Evolutionary conservation across 257 asterid species (phyloP), one percentile per base, ranked within the genome.

Genomic region (Penstemon newberryi): DNA sequence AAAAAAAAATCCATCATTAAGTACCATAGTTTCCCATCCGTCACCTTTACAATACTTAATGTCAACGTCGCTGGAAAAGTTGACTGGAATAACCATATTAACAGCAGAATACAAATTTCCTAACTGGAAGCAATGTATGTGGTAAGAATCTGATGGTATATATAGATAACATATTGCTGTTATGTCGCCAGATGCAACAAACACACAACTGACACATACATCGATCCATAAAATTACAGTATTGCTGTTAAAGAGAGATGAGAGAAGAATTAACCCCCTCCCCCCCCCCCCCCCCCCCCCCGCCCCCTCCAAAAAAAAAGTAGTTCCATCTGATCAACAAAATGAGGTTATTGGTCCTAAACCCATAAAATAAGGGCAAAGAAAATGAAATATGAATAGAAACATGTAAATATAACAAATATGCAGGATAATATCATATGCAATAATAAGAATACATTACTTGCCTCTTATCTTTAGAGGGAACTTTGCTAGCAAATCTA

Each of bases 401-500:
- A 65, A 15, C 6, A 56, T 36, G 11, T 62, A 4, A 53, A 55
- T 39, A 7, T 66, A 65, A 50, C 19, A 19, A 64, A 65, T 54
- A 69, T 71, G 60, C 74, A 60, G 45, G 44, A 69, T 49, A 46
- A 63, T 25, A 39, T 6, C 60, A 38, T 54, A 42, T 70, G 72
- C 56, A 52, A 69, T 51, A 66, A 57, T 50, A 63, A 13, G 44
- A 72, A 65, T 75, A 56, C 45, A 69, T 72, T 60, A 75, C 96
- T 83, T 85, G 85, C 96, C 89, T 94, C 85, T 89, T 94, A 72
- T 89, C 97, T 81, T 89, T 91, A 49, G 97, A 82, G 63, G 96
- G 92, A 70, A 50, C 83, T 82, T 94, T 91, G 93, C 79, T 86
- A 56, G 97, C 96, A 60, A 87, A 91, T 75, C 99, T 87, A 75